Percentiles rank a stretch among this genome's conserved stretches.
phyloP scores from a whole-genome alignment of 768 basidiomycete genomes.

The Leccinum sublutescens region DNA sequence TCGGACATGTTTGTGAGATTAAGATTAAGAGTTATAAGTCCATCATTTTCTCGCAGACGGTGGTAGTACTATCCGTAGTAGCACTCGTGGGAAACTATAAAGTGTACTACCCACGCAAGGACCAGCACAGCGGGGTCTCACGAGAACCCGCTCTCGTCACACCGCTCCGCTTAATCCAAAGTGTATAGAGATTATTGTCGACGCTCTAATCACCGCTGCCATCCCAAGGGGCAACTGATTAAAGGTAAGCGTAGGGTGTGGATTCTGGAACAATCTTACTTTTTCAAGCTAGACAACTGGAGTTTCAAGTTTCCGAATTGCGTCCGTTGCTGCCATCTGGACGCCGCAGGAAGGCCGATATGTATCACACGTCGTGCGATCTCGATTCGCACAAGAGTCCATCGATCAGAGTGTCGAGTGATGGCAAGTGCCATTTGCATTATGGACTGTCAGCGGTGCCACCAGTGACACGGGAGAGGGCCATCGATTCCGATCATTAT shows the following conservation, averaged over 20 bases:
- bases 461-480: background rate
- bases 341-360: background rate
- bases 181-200: background rate
- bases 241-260: background rate
- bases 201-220: constrained; percentile 4
- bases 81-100: constrained; percentile 24
- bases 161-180: background rate
- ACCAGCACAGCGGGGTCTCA: background rate
- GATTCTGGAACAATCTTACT: constrained; percentile 9
- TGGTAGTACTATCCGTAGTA: background rate
- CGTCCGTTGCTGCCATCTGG: background rate
- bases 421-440: background rate
- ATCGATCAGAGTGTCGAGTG: background rate
- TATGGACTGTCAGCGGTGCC: constrained; percentile 1
- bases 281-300: constrained; percentile 10
- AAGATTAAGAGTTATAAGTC: constrained; percentile 19
- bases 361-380: background rate
- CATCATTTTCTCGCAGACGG: constrained; percentile 26
- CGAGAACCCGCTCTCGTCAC: background rate
- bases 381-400: background rate
- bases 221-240: background rate
- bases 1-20: constrained; percentile 37
- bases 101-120: background rate
- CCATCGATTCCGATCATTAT: background rate
- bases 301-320: background rate